Evolutionary conservation across 257 asterid genomes (phyloP), one percentile per base, ranked within the genome.

Genomic region (Leptodermis oblonga): DNA sequence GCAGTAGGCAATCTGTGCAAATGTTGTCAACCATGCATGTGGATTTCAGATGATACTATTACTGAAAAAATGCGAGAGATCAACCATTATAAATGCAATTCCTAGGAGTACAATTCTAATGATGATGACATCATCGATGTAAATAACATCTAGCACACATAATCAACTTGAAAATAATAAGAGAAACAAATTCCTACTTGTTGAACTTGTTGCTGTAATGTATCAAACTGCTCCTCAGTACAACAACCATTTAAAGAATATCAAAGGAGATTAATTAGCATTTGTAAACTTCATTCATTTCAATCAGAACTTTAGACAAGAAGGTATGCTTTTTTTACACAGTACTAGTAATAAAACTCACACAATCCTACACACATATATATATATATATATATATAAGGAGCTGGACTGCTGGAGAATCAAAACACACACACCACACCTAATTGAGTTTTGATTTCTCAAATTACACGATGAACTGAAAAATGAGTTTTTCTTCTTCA

Each of bases 131-230:
- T 25, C 28, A 22, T 22, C 58, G 7, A 9, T 23, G 13, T 12
- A 11, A 22, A 43, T 17, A 56, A 14, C 15, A 15, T 0, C 30
- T 41, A 49, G 69, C 14, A 23, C 51, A 51, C 72, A 60, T 69
- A 23, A 23, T 15, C 53, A n/a, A 51, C 8, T n/a, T 51, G 4
- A 1, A 13, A 56, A 56, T 20, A 68, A 52, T 39, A 10, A 52
- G 6, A 34, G 3, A 11, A 36, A 1, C 34, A 30, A 28, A 30
- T 18, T 48, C 83, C 78, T 85, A 92, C 96, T 82, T 89, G 97
- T 83, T 89, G 97, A 69, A 92, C 96, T 92, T 92, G 97, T 17
- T 88, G 53, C 56, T 90, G 74, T 62, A 89, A 81, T 0, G 90
- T 89, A 65, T 87, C 86, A 71, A 87, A 92, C 84, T 92, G 97